Evolutionary conservation across 129 eudicot genomes (phyloP).

Genomic region (Helianthus annuus): HanXRQr2.0-SUNRISE NC_035448.2:174078521-174079020

Average conservation of each 20-base stretch:
- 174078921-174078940: no score
- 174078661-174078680: constrained; percentile 13
- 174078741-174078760: no score
- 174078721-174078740: neutral
- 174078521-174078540: neutral
- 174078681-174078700: constrained; percentile 20
- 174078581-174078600: constrained; percentile 43
- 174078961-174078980: neutral
- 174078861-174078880: no score
- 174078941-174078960: no score
- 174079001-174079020: constrained; percentile 14
- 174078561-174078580: constrained; percentile 21
- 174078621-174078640: constrained; percentile 45
- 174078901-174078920: no score
- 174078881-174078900: no score
- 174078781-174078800: no score
- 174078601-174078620: constrained; percentile 33
- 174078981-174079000: neutral
- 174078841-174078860: no score
- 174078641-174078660: constrained; percentile 11
- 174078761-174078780: no score
- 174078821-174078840: no score
- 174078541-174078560: constrained; percentile 9
- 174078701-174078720: constrained; percentile 25
- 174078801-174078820: no score